These are phyloP conservation scores for Epichloe typhina DNA, from an alignment of 2,329 filamentous ascomycete genomes.

Conservation along the genomic window DNA sequence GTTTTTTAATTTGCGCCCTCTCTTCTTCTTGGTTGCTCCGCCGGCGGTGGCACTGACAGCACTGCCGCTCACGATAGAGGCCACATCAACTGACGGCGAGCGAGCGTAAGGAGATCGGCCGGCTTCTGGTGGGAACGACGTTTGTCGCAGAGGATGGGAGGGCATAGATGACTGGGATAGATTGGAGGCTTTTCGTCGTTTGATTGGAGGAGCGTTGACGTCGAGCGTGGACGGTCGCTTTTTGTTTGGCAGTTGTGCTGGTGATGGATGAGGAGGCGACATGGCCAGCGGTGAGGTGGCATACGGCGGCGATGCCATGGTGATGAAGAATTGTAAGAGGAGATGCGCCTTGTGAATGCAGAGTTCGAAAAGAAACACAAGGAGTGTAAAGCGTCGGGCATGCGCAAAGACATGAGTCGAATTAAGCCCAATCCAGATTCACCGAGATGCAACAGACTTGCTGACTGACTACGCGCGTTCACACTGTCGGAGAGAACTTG, in stretches of 20 bases:
- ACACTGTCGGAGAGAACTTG: neutral
- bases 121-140: constrained; percentile 59
- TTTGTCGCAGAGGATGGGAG: constrained; percentile 62
- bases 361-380: neutral
- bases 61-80: constrained; percentile 48
- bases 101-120: constrained; percentile 41
- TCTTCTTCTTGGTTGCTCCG: constrained; percentile 42
- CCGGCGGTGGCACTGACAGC: constrained; percentile 33
- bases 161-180: constrained; percentile 42
- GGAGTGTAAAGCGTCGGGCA: too few relatives aligned
- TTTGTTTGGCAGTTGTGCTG: constrained; percentile 38
- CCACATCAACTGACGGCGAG: constrained; percentile 51
- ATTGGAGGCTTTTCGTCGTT: constrained; percentile 59
- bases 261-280: constrained; percentile 42
- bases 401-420: neutral
- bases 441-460: neutral
- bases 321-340: neutral
- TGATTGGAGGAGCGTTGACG: constrained; percentile 37
- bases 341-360: neutral
- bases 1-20: constrained; percentile 47
- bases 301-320: constrained; percentile 45
- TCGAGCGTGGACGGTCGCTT: constrained; percentile 46
- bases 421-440: neutral
- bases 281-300: constrained; percentile 35
- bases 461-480: neutral